Evolutionary conservation across 768 basidiomycete genomes (phyloP).

Genomic region (Russula earlei): DNA sequence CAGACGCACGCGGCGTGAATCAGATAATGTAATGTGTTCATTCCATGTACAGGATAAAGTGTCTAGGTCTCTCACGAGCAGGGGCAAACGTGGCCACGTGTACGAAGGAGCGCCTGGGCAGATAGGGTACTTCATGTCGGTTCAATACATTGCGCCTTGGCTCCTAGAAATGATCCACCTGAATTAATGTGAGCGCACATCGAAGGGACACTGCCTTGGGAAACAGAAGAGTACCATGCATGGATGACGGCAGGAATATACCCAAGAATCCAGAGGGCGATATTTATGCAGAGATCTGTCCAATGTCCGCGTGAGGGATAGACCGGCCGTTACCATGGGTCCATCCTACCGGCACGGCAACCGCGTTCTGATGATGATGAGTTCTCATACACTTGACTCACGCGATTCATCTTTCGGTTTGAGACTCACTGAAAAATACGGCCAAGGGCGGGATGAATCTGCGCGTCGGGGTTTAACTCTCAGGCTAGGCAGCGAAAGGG

Average conservation of each 20-base stretch:
- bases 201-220: no score
- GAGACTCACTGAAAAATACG: constrained; percentile 27
- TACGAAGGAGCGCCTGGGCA: neutral
- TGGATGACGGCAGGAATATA: constrained; percentile 39
- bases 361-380: constrained; percentile 22
- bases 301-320: neutral
- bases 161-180: constrained; percentile 29
- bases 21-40: neutral
- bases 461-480: neutral
- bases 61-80: neutral
- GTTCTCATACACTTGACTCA: neutral
- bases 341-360: constrained; percentile 21
- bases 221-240: constrained; percentile 28
- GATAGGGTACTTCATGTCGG: neutral
- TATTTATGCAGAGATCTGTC: constrained; percentile 32
- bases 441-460: constrained; percentile 28
- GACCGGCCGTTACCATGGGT: neutral
- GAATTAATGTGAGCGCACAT: neutral
- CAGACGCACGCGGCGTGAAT: neutral
- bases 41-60: neutral
- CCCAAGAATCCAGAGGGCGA: constrained; percentile 34
- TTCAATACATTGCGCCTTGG: constrained; percentile 19
- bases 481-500: neutral
- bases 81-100: neutral
- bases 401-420: neutral